phyloP scores from a whole-genome alignment of 257 asterid species.

The Datura wrightii region DNA sequence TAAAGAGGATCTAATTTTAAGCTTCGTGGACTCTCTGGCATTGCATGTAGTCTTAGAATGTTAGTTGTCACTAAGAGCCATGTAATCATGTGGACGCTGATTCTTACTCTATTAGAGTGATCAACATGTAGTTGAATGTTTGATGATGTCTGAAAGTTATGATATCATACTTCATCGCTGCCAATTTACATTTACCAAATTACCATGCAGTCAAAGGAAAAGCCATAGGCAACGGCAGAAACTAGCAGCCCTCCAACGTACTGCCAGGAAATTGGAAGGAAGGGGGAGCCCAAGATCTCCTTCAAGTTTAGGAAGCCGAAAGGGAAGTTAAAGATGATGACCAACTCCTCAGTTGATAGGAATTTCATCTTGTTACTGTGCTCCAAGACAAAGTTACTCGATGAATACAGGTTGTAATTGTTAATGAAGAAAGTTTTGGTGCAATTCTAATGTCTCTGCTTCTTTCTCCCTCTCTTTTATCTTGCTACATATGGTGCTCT shows the following conservation, averaged over 20 bases:
- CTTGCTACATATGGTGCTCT: background rate
- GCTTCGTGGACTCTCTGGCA: background rate
- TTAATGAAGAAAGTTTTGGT: constrained; percentile 3
- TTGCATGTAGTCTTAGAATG: background rate
- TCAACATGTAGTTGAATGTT: background rate
- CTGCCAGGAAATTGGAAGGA: constrained; percentile 72
- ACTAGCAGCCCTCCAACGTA: constrained; percentile 61
- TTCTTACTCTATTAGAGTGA: background rate
- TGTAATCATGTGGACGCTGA: background rate
- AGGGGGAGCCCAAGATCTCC: constrained; percentile 49
- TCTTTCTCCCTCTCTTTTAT: background rate
- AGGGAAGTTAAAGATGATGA: constrained; percentile 51
- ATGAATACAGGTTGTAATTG: constrained; percentile 6
- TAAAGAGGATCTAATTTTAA: background rate
- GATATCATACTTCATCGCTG: background rate
- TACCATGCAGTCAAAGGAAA: constrained; percentile 66
- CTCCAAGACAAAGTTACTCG: constrained; percentile 5
- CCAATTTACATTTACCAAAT: background rate
- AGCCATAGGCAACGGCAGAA: constrained; percentile 62
- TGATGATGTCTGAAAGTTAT: background rate
- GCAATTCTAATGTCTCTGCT: constrained; percentile 7
- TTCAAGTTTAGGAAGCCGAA: constrained; percentile 45
- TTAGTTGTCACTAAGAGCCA: background rate
- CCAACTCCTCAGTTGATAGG: constrained; percentile 26
- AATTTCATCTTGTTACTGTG: background rate